Conservation (phyloP, 2,329 filamentous ascomycete species). For the Emmonsiellopsis sp. region DNA sequence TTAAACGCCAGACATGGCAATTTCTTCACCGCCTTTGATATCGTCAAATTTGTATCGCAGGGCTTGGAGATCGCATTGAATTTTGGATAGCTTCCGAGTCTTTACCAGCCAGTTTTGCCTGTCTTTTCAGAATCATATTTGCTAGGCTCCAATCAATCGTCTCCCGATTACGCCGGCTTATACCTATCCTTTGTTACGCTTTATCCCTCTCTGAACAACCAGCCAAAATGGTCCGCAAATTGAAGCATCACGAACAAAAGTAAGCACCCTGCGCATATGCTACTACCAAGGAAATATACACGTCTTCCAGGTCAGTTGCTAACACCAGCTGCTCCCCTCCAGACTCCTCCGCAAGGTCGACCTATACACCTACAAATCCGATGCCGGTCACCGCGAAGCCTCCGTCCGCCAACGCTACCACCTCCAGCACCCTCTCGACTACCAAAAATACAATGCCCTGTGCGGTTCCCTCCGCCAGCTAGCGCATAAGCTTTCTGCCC, state of each 20-base stretch:
- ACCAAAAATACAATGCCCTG: constrained; percentile 57
- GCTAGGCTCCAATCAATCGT: too few relatives aligned
- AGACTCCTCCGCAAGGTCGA: constrained; percentile 79
- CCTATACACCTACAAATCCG: constrained; percentile 87
- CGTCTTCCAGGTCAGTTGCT: constrained; percentile 5
- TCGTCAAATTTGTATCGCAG: too few relatives aligned
- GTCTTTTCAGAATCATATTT: too few relatives aligned
- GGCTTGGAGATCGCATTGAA: too few relatives aligned
- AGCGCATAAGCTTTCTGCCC: constrained; percentile 74
- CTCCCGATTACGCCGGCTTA: too few relatives aligned
- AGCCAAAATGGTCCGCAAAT: constrained; percentile 73
- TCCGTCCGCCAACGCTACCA: constrained; percentile 74
- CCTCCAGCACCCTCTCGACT: constrained; percentile 83
- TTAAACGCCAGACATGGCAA: too few relatives aligned
- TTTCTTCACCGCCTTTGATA: too few relatives aligned
- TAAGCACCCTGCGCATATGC: constrained; percentile 14
- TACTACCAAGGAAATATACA: not conserved
- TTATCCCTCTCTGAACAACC: not conserved
- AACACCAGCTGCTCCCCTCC: constrained; percentile 4
- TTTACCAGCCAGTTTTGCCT: too few relatives aligned
- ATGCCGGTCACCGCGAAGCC: constrained; percentile 77
- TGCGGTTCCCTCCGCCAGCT: constrained; percentile 80
- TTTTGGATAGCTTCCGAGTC: too few relatives aligned
- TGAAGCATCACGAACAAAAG: constrained; percentile 96
- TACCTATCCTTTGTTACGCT: too few relatives aligned